phyloP scores from a whole-genome alignment of 2,329 filamentous ascomycete genomes.

The Claviceps maximensis region DNA sequence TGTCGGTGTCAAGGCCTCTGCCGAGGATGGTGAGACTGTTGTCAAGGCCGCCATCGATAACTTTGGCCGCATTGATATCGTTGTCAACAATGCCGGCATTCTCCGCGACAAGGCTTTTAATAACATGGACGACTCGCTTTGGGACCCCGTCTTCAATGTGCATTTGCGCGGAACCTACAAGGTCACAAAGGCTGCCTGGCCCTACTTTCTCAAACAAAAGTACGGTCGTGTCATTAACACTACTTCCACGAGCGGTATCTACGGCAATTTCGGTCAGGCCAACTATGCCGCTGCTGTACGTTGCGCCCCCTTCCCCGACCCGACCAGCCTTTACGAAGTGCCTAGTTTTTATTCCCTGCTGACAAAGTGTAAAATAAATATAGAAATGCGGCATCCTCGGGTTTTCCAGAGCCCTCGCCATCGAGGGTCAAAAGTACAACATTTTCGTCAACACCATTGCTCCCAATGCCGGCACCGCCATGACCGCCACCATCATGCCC shows the following conservation, averaged over 20 bases:
- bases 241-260: conserved; percentile 91
- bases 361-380: conserved; percentile 1
- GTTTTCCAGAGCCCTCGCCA: conserved; percentile 81
- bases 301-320: too few species aligned
- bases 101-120: conserved; percentile 93
- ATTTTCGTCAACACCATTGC: conserved; percentile 98
- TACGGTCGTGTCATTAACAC: conserved; percentile 96
- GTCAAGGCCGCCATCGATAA: conserved; percentile 89
- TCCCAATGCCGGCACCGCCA: conserved; percentile 88
- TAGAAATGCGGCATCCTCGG: conserved; percentile 87
- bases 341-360: background rate
- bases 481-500: conserved; percentile 89
- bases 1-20: conserved; percentile 83
- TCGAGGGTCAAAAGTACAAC: conserved; percentile 94
- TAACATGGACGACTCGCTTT: conserved; percentile 93
- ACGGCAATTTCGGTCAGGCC: conserved; percentile 97
- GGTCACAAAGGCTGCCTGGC: conserved; percentile 94
- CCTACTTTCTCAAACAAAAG: conserved; percentile 95
- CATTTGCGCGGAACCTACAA: conserved; percentile 94
- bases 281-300: conserved; percentile 86
- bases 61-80: conserved; percentile 84
- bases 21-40: conserved; percentile 81
- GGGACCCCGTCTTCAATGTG: conserved; percentile 84
- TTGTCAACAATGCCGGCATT: conserved; percentile 97
- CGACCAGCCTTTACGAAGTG: too few species aligned